A percentile compares a stretch with the other conserved stretches of the same genome.
phyloP scores from a whole-genome alignment of 305 asterid genomes.

The Fraxinus latifolia region DNA sequence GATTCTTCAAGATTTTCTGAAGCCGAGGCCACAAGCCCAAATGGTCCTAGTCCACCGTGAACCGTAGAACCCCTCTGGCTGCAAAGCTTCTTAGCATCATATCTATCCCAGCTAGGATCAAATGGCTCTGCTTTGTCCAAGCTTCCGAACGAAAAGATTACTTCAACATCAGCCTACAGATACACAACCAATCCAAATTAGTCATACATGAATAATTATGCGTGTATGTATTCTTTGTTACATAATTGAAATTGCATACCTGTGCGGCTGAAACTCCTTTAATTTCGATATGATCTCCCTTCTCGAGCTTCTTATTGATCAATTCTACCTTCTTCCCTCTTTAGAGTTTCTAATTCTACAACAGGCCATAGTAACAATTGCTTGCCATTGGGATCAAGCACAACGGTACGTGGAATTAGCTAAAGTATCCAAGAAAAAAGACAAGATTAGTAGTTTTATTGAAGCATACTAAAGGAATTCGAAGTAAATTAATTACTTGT shows the following conservation, averaged over 20 bases:
- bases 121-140: slow-evolving; percentile 39
- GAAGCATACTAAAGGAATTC: not conserved
- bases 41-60: slow-evolving; percentile 49
- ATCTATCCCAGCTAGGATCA: slow-evolving; percentile 34
- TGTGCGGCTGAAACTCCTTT: not conserved
- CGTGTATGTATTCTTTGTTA: not conserved
- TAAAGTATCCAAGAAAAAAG: not conserved
- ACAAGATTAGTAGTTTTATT: not conserved
- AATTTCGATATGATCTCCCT: not conserved
- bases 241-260: not conserved
- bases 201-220: not conserved
- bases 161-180: slow-evolving; percentile 45
- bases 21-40: slow-evolving; percentile 41
- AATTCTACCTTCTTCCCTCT: not conserved
- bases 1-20: slow-evolving; percentile 36
- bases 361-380: not conserved
- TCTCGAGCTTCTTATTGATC: not conserved
- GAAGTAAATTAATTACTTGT: not conserved
- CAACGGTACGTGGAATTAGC: not conserved
- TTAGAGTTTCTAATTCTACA: not conserved
- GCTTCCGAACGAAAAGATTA: slow-evolving; percentile 34
- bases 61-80: slow-evolving; percentile 25
- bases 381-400: not conserved
- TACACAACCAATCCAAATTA: not conserved
- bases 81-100: slow-evolving; percentile 36